A percentile compares a stretch with the other conserved stretches of the same genome.
Conservation (phyloP, 176 grass and related monocot genomes). For the Zea luxurians region DNA sequence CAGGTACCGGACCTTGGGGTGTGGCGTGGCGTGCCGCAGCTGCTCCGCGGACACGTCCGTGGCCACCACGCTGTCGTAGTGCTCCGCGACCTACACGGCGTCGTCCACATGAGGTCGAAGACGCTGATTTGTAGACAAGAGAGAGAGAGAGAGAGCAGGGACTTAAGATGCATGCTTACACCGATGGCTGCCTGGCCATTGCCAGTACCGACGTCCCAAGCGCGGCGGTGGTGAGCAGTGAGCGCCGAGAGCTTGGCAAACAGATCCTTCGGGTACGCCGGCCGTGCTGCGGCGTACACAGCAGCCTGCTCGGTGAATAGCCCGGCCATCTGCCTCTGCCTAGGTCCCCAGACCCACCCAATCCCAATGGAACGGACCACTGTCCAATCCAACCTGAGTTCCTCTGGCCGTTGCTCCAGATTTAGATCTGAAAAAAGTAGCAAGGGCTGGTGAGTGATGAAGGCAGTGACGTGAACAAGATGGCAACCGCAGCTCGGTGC, state of each 20-base stretch:
- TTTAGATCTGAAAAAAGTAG: constrained; percentile 15
- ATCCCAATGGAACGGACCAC: neutral
- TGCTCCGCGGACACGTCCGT: constrained; percentile 39
- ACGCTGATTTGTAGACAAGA: neutral
- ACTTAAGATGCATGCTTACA: constrained; percentile 30
- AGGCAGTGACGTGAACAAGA: neutral
- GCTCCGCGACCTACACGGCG: constrained; percentile 36
- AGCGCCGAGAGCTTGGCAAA: constrained; percentile 37
- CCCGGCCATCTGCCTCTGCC: neutral
- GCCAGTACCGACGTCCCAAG: constrained; percentile 64
- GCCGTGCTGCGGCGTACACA: constrained; percentile 15
- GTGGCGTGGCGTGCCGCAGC: constrained; percentile 28
- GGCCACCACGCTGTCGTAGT: constrained; percentile 48
- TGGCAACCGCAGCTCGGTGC: neutral
- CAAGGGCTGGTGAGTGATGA: neutral
- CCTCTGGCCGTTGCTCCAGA: neutral
- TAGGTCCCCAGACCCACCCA: neutral
- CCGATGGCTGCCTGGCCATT: constrained; percentile 54
- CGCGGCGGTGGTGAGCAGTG: constrained; percentile 38
- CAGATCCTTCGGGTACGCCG: constrained; percentile 37
- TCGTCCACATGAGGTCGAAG: neutral
- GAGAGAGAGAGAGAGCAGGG: neutral
- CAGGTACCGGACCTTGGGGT: constrained; percentile 43
- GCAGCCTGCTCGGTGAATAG: constrained; percentile 36
- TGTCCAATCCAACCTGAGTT: neutral